Conservation (phyloP, 495 filamentous ascomycete genomes). For the Aeminium ludgeri region DNA sequence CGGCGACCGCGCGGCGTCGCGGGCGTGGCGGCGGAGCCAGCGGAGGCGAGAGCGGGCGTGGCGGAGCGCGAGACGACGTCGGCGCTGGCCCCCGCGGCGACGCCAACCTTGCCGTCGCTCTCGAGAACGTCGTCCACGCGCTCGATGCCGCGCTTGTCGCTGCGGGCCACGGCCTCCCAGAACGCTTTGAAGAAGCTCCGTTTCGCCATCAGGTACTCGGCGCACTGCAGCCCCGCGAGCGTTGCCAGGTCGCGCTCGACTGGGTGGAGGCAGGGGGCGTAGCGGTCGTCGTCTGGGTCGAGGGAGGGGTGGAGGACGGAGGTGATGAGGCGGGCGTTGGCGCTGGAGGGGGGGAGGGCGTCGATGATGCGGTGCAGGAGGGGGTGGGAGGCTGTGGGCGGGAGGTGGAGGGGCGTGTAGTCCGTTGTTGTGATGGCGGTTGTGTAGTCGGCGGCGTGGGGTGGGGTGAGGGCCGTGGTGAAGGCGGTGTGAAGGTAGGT, state of each 20-base stretch:
- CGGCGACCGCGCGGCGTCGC: neutral
- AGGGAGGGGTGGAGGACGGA: too few relatives aligned
- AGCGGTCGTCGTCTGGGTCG: constrained; percentile 3
- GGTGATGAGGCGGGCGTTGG: too few relatives aligned
- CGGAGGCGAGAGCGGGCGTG: too few relatives aligned
- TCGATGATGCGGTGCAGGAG: too few relatives aligned
- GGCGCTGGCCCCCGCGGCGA: neutral
- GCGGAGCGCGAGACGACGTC: neutral
- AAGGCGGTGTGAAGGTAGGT: constrained; percentile 6
- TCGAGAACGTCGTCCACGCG: neutral
- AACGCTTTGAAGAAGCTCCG: constrained; percentile 6
- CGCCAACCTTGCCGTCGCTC: neutral
- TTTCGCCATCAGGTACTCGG: constrained; percentile 8
- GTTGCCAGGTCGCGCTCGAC: constrained; percentile 1
- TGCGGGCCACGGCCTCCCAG: constrained; percentile 1
- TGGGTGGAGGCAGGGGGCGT: neutral
- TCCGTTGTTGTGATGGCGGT: constrained; percentile 1
- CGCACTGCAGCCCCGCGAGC: neutral
- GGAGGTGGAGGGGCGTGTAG: constrained; percentile 2
- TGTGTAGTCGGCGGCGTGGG: constrained; percentile 4
- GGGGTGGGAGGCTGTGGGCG: neutral
- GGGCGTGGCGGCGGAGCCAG: neutral
- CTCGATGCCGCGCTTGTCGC: neutral
- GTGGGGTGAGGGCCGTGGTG: neutral
- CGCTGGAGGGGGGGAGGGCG: too few relatives aligned